Evolutionary conservation across 495 filamentous ascomycete species (phyloP), one percentile per base, ranked within the genome.

Genomic region (Aspergillus leporis): DNA sequence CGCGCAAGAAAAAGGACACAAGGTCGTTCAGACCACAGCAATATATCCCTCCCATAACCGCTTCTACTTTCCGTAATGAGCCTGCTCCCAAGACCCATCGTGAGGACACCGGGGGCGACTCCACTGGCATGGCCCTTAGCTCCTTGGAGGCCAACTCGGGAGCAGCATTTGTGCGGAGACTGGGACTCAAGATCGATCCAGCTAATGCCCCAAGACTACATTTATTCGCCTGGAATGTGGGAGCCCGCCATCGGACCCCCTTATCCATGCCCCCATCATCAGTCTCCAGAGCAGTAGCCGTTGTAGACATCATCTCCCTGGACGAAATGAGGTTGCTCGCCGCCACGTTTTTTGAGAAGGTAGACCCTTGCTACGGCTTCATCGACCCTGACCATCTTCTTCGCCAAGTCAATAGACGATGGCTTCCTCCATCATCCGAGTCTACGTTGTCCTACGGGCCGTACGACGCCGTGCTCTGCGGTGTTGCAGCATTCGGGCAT

Each of bases 181-280:
- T 86, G n/a, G 82, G 78, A 10, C 70, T 81, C 36, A 75, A 74
- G 19, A 71, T 83, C 59, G 80, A 82, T 47, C 72, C 80, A 5
- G 67, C 75, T 3, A 74, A 74, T 56, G 79, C 81, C 5, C 82
- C 81, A 6, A 68, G 78, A 45, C 58, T 85, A 56, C 80, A 84
- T 58, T 72, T 83, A 18, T 85, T 83, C 63, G 83, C 74, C 3
- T 86, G 82, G 82, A 83, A 85, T 62, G 65, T 77, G 9, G 81
- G 81, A 1, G 72, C 71, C 6, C 71, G 83, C 23, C 60, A 68
- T 10, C 61, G 72, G 22, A 55, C 69, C 21, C 61, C 66, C 4
- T 58, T 61, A 31, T 59, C 62, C 21, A 50, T 63, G 10, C 53
- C 51, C 9, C 25, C 61, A 4, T 41, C 61, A 31, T 23, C 55